Base-by-base conservation (phyloP, 768 basidiomycete species). In the Amanita exitialis region DNA sequence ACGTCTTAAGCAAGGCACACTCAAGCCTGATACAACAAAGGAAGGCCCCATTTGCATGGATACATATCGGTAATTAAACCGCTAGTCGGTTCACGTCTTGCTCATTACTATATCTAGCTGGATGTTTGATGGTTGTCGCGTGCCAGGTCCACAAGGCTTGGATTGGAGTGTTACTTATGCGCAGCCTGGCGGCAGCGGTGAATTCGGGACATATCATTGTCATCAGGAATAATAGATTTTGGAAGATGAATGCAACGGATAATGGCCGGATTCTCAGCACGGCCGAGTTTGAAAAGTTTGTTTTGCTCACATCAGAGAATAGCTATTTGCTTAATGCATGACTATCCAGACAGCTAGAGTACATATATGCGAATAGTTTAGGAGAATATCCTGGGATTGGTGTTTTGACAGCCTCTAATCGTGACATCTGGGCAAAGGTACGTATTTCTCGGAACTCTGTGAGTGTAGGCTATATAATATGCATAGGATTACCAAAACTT, bases 71-170 rank as follows among this genome's bases (percentile, higher is more conserved):
- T 84, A 55, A 49, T 69, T 12, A 55, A 25, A 9, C n/a, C 39
- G 28, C n/a, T 51, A 5, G 44, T 34, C 36, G 36, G 32, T 27
- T 37, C 23, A 28, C 42, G 23, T n/a, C 7, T 21, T 27, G 13
- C 41, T 57, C 12, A 60, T 25, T 18, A 32, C 32, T 38, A 20
- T 16, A 21, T 30, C 43, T 48, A 88, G 87, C 45, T 92, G 90
- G 90, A 90, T 92, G 90, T 92, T 92, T 57, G 90, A 92, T 62
- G 90, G 88, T 62, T 88, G 80, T 56, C 85, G 90, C 50, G 71
- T 92, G 16, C 90, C 90, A 2, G 85, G 86, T 1, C 64, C 70
- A 8, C 75, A 83, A 41, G 84, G 86, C 15, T 66, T 80, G 3
- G 93, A 97, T 62, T 88, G 88, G 79, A 80, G 82, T 55, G 67